Percentiles rank a stretch among this genome's conserved stretches.
Evolutionary conservation across 768 basidiomycete species (phyloP).

Genomic region (Mycena pura): DNA sequence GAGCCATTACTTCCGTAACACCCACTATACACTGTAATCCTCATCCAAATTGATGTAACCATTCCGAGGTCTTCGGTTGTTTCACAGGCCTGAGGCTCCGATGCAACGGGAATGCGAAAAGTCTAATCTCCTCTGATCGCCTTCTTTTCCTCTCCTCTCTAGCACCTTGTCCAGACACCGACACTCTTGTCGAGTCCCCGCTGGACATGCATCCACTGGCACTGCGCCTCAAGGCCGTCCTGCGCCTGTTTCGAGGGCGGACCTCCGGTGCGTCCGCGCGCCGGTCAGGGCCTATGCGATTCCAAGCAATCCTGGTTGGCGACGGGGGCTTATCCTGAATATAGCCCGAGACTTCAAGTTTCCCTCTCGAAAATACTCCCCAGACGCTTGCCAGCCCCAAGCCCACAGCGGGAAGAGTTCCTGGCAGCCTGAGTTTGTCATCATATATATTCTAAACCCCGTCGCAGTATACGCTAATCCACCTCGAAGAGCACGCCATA

Average conservation of each 20-base stretch:
- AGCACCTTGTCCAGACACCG: background rate
- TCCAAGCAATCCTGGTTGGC: background rate
- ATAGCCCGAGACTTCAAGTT: conserved; percentile 3
- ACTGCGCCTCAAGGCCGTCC: conserved; percentile 13
- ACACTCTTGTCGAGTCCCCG: background rate
- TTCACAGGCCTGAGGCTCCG: conserved; percentile 20
- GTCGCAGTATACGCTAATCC: background rate
- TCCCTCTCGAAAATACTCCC: background rate
- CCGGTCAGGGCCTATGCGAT: too few species aligned
- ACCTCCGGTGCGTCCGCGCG: conserved; percentile 5
- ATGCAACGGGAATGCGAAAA: conserved; percentile 25
- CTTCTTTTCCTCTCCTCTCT: conserved; percentile 9
- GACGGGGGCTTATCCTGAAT: background rate
- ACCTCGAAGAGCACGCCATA: background rate
- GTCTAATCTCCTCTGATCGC: conserved; percentile 12
- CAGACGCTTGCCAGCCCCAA: background rate
- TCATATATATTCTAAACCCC: background rate
- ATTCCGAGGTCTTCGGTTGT: conserved; percentile 10
- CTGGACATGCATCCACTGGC: conserved; percentile 1
- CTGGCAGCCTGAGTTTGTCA: conserved; percentile 4
- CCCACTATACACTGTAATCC: conserved; percentile 1
- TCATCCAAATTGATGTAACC: conserved; percentile 13
- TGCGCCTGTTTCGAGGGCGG: conserved; percentile 14
- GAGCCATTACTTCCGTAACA: conserved; percentile 5
- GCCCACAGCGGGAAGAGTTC: background rate